Evolutionary conservation across 208 protist species (phyloP), one percentile per base, ranked within the genome.

Genomic region (Trypanosoma congolense): DNA sequence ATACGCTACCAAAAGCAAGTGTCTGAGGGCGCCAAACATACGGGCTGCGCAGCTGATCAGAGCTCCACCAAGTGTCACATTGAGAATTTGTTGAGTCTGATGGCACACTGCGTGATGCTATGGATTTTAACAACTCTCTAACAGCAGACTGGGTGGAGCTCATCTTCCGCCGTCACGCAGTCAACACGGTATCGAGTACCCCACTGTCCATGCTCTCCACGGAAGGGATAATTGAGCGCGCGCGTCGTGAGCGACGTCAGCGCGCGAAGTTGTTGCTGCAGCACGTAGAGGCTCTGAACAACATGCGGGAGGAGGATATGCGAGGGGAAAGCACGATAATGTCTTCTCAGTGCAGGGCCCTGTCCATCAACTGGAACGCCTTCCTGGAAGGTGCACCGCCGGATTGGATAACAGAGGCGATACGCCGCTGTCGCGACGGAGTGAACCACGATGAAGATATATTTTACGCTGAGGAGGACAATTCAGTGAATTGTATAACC

Each of bases 301-400:
- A 16, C 31, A 6, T 21, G 41, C 30, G 44, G 58, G 52, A 61
- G 46, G 25, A 10, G 5, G 54, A 44, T 42, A 28, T 12, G 28
- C 25, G 41, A n/a, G 36, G 43, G 26, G 26, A 5, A 19, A 19
- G 41, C 6, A 25, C 18, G 56, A 18, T 8, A 16, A n/a, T n/a
- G 21, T 12, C 43, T n/a, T 51, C 30, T 18, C 53, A 61, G 21
- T 36, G 51, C 24, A 49, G 44, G 16, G 24, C 55, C 35, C 35
- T 68, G 14, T 51, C 61, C 29, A 46, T 65, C 18, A 52, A 65
- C 36, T 89, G 81, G 70, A 69, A 91, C 52, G 65, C 71, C 18
- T 85, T 83, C 65, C 48, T 91, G 1, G 83, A 87, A 54, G 83
- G 83, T 5, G 61, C 65, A 4, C 42, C 75, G 22, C 74, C 76